Percentiles rank a stretch among this genome's conserved stretches.
phyloP scores from a whole-genome alignment of 495 filamentous ascomycete species.

The Lasiosphaeriaceae sp. region DNA sequence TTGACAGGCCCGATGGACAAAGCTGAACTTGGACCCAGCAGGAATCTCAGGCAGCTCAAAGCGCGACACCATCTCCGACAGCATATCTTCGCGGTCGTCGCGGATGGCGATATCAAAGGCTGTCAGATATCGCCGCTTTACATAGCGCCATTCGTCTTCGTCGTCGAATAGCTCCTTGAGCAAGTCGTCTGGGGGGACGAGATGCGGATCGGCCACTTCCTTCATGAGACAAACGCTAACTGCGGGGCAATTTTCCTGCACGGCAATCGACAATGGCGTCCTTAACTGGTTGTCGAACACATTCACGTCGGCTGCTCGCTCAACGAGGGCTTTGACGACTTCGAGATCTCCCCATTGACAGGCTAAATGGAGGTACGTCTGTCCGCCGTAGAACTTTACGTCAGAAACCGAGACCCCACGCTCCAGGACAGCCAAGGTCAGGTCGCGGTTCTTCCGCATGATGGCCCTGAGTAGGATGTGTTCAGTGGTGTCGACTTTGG shows the following conservation, averaged over 20 bases:
- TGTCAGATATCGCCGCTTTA: slow-evolving; percentile 14
- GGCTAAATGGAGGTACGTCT: slow-evolving; percentile 26
- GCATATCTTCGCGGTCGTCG: slow-evolving; percentile 9
- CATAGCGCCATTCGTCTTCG: slow-evolving; percentile 14
- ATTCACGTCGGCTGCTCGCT: slow-evolving; percentile 23
- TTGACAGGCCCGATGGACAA: slow-evolving; percentile 19
- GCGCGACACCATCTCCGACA: slow-evolving; percentile 17
- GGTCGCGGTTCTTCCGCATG: slow-evolving; percentile 16
- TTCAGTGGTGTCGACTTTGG: slow-evolving; percentile 22
- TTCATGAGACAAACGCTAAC: slow-evolving; percentile 16
- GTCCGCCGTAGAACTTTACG: slow-evolving; percentile 12
- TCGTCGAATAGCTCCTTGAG: slow-evolving; percentile 9
- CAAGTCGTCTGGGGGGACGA: slow-evolving; percentile 19
- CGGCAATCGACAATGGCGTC: slow-evolving; percentile 23
- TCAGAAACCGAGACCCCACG: slow-evolving; percentile 22
- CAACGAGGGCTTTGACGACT: slow-evolving; percentile 20
- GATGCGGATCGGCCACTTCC: slow-evolving; percentile 23
- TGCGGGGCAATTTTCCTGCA: slow-evolving; percentile 11
- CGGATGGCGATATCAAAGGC: slow-evolving; percentile 26
- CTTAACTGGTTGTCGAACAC: slow-evolving; percentile 22
- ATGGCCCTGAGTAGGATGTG: slow-evolving; percentile 20
- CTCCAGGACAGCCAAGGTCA: slow-evolving; percentile 19
- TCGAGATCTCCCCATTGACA: slow-evolving; percentile 21
- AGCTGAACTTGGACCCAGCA: slow-evolving; percentile 6
- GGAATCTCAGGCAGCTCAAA: slow-evolving; percentile 16